Evolutionary conservation across 2,329 filamentous ascomycete species (phyloP).

Genomic region (Triangularia verruculosa): DNA sequence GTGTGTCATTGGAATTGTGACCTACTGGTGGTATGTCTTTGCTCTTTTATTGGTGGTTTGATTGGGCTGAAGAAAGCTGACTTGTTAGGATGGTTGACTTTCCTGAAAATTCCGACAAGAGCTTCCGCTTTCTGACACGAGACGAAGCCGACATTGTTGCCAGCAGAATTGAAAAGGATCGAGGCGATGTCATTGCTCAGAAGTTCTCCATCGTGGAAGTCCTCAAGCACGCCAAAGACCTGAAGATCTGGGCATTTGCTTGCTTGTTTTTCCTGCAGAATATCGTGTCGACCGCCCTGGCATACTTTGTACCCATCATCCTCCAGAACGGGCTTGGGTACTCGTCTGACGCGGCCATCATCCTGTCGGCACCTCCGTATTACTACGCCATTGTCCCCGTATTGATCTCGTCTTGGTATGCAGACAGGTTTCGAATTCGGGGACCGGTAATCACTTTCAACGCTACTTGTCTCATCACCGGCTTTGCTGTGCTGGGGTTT

Average conservation of each 20-base stretch:
- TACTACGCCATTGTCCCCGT: slow-evolving; percentile 65
- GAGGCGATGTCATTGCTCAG: slow-evolving; percentile 57
- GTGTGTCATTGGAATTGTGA: slow-evolving; percentile 54
- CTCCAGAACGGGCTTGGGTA: slow-evolving; percentile 54
- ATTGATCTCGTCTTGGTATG: slow-evolving; percentile 58
- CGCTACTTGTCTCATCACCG: slow-evolving; percentile 56
- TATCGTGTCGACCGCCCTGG: slow-evolving; percentile 61
- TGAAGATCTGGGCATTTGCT: slow-evolving; percentile 63
- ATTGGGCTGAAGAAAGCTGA: background rate
- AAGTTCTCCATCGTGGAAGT: slow-evolving; percentile 55
- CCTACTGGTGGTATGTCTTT: slow-evolving; percentile 57
- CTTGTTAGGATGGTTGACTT: slow-evolving; percentile 57
- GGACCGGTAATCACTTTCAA: slow-evolving; percentile 66
- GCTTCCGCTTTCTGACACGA: slow-evolving; percentile 55
- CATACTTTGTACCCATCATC: slow-evolving; percentile 64
- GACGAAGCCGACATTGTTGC: slow-evolving; percentile 56
- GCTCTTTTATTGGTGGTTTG: background rate
- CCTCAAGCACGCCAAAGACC: slow-evolving; percentile 54
- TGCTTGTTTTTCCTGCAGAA: slow-evolving; percentile 65
- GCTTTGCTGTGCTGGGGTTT: slow-evolving; percentile 65
- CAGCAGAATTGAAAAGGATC: slow-evolving; percentile 56
- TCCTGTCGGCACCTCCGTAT: slow-evolving; percentile 65
- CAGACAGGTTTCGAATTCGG: slow-evolving; percentile 58
- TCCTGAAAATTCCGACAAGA: slow-evolving; percentile 57
- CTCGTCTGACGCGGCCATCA: slow-evolving; percentile 50